These are phyloP conservation scores for Stenocarpella maydis DNA, from an alignment of 2,329 filamentous ascomycete genomes.

Conservation along the genomic window DNA sequence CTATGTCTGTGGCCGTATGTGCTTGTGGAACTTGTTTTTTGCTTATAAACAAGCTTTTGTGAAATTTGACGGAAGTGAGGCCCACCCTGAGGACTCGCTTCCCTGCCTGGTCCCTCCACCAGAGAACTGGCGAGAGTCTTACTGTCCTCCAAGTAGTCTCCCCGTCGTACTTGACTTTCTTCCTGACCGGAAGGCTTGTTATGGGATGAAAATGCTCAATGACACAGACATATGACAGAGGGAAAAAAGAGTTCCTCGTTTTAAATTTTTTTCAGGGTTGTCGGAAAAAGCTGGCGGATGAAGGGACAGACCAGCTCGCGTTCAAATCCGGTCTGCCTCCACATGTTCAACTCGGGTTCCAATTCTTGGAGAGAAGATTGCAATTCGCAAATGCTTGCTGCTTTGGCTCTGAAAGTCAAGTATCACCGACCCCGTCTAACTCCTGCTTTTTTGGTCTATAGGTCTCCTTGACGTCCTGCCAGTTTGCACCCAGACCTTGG, in stretches of 20 bases:
- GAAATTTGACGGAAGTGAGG: background rate
- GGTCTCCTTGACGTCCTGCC: background rate
- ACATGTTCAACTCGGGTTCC: background rate
- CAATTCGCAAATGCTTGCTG: background rate
- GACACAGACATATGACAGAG: background rate
- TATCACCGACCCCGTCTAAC: background rate
- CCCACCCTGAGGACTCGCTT: conserved; percentile 8
- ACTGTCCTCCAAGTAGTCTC: background rate
- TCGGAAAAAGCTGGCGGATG: no score
- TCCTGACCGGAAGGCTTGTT: conserved; percentile 5
- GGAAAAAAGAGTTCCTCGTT: no score
- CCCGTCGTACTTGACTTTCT: background rate
- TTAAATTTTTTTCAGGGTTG: no score
- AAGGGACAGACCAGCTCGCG: background rate
- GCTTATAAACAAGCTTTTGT: no score
- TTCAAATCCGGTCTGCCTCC: background rate
- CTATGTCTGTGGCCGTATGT: no score
- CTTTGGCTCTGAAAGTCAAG: background rate
- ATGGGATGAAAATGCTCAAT: background rate
- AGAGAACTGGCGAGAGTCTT: conserved; percentile 9
- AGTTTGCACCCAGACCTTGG: background rate
- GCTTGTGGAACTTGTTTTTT: no score
- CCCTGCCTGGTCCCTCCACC: conserved; percentile 9
- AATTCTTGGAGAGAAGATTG: background rate
- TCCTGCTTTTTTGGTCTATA: background rate